Evolutionary conservation across 2,329 filamentous ascomycete species (phyloP).

Genomic region (Ophiosphaerella herpotricha): DNA sequence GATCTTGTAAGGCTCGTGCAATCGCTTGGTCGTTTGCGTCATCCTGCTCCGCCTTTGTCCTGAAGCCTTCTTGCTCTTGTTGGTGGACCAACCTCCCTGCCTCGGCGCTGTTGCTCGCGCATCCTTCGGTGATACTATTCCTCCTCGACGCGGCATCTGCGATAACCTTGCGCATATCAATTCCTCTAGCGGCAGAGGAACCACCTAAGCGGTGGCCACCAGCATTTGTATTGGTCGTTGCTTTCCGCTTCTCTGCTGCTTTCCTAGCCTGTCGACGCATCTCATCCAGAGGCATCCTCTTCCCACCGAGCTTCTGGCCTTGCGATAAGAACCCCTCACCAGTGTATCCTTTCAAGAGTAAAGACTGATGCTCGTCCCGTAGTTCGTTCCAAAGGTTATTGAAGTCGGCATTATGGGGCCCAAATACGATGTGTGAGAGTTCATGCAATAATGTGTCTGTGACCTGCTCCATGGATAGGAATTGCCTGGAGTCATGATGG

Average conservation of each 20-base stretch:
- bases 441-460: conserved; percentile 94
- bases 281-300: conserved; percentile 66
- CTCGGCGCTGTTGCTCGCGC: conserved; percentile 71
- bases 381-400: conserved; percentile 88
- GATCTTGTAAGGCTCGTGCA: conserved; percentile 80
- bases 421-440: conserved; percentile 82
- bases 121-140: conserved; percentile 71
- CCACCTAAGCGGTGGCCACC: conserved; percentile 77
- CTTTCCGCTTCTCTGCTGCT: conserved; percentile 72
- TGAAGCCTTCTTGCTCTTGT: conserved; percentile 72
- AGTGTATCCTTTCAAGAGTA: conserved; percentile 81
- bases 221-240: conserved; percentile 65
- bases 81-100: conserved; percentile 70
- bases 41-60: conserved; percentile 83
- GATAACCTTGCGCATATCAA: conserved; percentile 74
- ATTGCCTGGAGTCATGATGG: conserved; percentile 72
- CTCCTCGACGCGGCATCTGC: conserved; percentile 69
- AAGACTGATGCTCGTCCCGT: conserved; percentile 78
- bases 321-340: conserved; percentile 84
- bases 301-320: conserved; percentile 71
- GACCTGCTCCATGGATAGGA: conserved; percentile 78
- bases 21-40: conserved; percentile 88
- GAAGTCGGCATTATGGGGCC: conserved; percentile 82
- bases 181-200: conserved; percentile 57
- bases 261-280: conserved; percentile 73